phyloP scores from a whole-genome alignment of 2,329 filamentous ascomycete genomes.

The Leptoxyphium fumago region DNA sequence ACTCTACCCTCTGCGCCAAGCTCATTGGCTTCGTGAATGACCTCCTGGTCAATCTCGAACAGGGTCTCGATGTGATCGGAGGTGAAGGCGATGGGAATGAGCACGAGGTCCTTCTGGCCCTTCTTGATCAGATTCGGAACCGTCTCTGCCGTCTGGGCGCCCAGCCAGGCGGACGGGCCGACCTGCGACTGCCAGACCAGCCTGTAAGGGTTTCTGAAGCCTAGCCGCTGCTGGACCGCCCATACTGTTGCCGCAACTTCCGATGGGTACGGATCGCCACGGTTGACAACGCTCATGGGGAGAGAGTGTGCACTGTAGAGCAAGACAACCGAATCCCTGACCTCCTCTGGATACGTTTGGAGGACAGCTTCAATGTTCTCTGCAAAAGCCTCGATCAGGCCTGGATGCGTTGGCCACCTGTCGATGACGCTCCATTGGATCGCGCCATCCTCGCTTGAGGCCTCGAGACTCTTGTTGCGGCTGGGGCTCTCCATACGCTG shows the following conservation, averaged over 20 bases:
- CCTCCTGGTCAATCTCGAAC: slow-evolving; percentile 84
- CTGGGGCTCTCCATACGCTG: slow-evolving; percentile 53
- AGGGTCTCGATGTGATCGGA: slow-evolving; percentile 98
- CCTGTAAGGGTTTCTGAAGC: slow-evolving; percentile 79
- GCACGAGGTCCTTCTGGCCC: slow-evolving; percentile 76
- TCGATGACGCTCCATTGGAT: slow-evolving; percentile 98
- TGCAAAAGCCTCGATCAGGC: slow-evolving; percentile 82
- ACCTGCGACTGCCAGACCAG: slow-evolving; percentile 98
- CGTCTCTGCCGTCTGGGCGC: slow-evolving; percentile 78
- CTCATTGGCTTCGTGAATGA: slow-evolving; percentile 75
- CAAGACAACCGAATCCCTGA: slow-evolving; percentile 65
- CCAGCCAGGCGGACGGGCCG: slow-evolving; percentile 86
- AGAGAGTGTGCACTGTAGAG: slow-evolving; percentile 86
- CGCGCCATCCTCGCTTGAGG: slow-evolving; percentile 43
- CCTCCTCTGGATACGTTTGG: slow-evolving; percentile 67
- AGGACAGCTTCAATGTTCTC: slow-evolving; percentile 81
- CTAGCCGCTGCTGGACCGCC: slow-evolving; percentile 85
- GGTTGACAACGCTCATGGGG: slow-evolving; percentile 94
- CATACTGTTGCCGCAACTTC: slow-evolving; percentile 94
- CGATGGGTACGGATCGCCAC: slow-evolving; percentile 86
- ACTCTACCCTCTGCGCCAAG: slow-evolving; percentile 50
- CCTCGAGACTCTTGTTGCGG: slow-evolving; percentile 11
- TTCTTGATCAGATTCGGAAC: slow-evolving; percentile 82
- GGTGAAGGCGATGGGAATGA: slow-evolving; percentile 94
- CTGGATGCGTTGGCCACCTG: slow-evolving; percentile 84